Evolutionary conservation across 2,329 filamentous ascomycete species (phyloP), one percentile per base, ranked within the genome.

Genomic region (Fusarium torreyae): DNA sequence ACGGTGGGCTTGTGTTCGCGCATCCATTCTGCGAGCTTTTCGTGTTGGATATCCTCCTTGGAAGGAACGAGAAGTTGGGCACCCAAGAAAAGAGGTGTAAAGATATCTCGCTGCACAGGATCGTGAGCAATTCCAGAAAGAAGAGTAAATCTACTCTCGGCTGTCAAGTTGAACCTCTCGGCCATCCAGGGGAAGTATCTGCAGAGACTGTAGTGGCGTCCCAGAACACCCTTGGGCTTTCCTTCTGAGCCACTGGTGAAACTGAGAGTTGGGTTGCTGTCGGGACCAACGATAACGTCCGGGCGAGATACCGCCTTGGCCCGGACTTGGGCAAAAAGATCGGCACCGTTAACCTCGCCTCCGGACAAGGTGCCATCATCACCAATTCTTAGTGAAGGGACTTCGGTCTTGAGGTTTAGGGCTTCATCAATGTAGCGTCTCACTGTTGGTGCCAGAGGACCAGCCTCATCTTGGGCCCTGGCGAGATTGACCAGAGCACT

Each of bases 151-250:
- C 86, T 88, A 77, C 91, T 91, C 42, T 93, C 86, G 10, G 89
- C 85, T 1, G 88, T 90, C 48, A 97, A 85, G 49, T 89, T 84
- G 78, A 98, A 98, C 3, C 84, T 89, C 80, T 96, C 83, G 0
- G 93, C 89, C 95, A 98, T 98, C 94, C 94, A 98, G 20, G 91
- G 89, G 76, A 95, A 97, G 82, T 97, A 98, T 74, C 92, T 90
- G 2, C 94, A 88, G 64, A 98, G 83, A 51, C 89, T 92, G 81
- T 92, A 98, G 80, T 98, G 95, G 15, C 95, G 88, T 1, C 95
- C 94, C 57, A 90, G 86, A 14, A 98, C 95, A 71, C 94, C 94
- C 83, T 97, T 97, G 34, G 94, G 94, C 83, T 57, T 85, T 45
- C 92, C 93, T 81, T 97, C 93, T 1, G 85, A 88, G 6, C 94